Evolutionary conservation across 2,329 filamentous ascomycete genomes (phyloP), one percentile per base, ranked within the genome.

Genomic region (Coniochaeta sp.): DNA sequence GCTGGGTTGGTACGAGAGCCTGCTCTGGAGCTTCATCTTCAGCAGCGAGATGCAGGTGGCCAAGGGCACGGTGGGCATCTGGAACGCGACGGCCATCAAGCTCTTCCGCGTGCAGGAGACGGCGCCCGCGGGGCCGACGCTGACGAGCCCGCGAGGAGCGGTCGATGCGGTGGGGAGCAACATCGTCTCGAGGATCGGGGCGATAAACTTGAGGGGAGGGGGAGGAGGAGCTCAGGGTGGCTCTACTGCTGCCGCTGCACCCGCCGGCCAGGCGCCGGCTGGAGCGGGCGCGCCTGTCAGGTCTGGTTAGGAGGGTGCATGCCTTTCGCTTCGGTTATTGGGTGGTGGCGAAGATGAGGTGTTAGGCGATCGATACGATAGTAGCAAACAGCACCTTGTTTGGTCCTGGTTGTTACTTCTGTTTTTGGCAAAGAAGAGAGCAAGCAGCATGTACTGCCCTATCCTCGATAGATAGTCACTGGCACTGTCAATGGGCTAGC

Each of bases 11-110:
- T 96, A 97, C 67, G 90, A 96, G 68, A 92, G 89, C 5, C 76
- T 97, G 12, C 76, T 99, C 9, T 99, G 94, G 94, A 86, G 90
- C 14, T 89, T 96, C 60, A 83, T 96, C 50, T 97, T 96, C 66
- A 85, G 87, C 26, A 86, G 85, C 61, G 94, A 99, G 71, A 89
- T 96, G 84, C 83, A 91, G 53, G 82, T 92, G 26, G 82, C 86
- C 0, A 91, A 87, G 64, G 91, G 91, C 27, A 91, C 89, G 2
- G 89, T 91, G 28, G 92, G 94, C 7, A 85, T 96, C 1, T 99
- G 94, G 92, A 96, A 92, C 63, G 88, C 90, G 31, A 97, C 94
- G 1, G 76, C 77, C 2, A 89, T 99, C 66, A 87, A 86, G 64
- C 75, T 99, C 13, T 99, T 99, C 71, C 85, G 83, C 48, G 91